Conservation (phyloP, 495 filamentous ascomycete species). For the Penicillium fimorum region DNA sequence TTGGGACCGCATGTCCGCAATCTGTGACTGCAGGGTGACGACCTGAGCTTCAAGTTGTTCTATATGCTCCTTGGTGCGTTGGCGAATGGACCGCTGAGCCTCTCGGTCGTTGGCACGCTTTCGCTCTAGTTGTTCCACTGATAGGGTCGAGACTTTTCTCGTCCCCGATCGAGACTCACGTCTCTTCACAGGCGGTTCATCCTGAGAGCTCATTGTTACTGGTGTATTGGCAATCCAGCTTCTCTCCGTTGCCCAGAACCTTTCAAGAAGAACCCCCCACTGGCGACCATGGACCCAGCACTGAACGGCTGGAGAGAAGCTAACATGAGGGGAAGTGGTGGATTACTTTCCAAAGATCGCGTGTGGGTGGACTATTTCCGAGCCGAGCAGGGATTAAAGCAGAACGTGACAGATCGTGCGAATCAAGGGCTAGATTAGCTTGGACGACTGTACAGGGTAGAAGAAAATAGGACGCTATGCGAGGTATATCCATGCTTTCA, state of each 20-base stretch:
- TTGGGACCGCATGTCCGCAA: slow-evolving; percentile 49
- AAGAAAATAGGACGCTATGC: neutral
- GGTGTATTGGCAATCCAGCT: slow-evolving; percentile 9
- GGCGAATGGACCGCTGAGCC: slow-evolving; percentile 61
- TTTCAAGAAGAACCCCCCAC: slow-evolving; percentile 14
- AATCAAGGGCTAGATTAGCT: slow-evolving; percentile 6
- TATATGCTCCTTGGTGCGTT: slow-evolving; percentile 59
- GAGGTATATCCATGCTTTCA: neutral
- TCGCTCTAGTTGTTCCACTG: slow-evolving; percentile 58
- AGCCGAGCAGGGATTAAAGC: slow-evolving; percentile 11
- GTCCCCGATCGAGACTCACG: slow-evolving; percentile 56
- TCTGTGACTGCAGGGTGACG: slow-evolving; percentile 44
- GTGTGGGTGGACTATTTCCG: slow-evolving; percentile 13
- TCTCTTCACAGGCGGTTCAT: slow-evolving; percentile 24
- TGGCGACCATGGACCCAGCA: slow-evolving; percentile 21
- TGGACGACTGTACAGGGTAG: neutral
- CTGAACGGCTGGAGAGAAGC: slow-evolving; percentile 4
- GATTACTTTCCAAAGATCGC: slow-evolving; percentile 3
- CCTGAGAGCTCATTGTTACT: slow-evolving; percentile 22
- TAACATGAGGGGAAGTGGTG: slow-evolving; percentile 15
- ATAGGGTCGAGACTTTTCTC: slow-evolving; percentile 57
- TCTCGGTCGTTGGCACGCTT: slow-evolving; percentile 65
- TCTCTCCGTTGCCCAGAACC: slow-evolving; percentile 9
- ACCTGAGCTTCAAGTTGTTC: slow-evolving; percentile 54
- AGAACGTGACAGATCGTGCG: slow-evolving; percentile 7